phyloP scores from a whole-genome alignment of 2,329 filamentous ascomycete genomes.

The Penicillium paneum region DNA sequence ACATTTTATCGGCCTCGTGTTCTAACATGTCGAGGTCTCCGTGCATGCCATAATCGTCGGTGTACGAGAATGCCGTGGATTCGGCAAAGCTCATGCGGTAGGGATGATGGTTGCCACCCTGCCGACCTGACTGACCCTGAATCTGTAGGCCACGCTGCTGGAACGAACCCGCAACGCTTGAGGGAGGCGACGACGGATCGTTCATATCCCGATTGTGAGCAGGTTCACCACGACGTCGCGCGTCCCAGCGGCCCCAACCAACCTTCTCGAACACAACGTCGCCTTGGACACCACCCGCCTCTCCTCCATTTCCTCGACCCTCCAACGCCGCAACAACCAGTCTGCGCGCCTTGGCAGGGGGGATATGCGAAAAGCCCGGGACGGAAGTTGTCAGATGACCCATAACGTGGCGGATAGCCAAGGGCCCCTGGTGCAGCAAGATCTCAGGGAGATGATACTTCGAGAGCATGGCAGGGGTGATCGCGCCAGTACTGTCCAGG shows the following conservation, averaged over 20 bases:
- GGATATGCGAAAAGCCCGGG: slow-evolving; percentile 85
- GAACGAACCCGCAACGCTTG: slow-evolving; percentile 49
- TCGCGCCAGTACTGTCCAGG: slow-evolving; percentile 72
- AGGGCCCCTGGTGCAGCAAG: slow-evolving; percentile 79
- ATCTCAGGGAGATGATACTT: slow-evolving; percentile 89
- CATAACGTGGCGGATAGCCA: slow-evolving; percentile 94
- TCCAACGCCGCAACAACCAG: slow-evolving; percentile 91
- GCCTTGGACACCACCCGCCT: slow-evolving; percentile 53
- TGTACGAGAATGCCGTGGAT: slow-evolving; percentile 72
- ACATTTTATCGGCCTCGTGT: slow-evolving; percentile 94
- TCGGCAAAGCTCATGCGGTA: slow-evolving; percentile 64
- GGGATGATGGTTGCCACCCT: slow-evolving; percentile 38
- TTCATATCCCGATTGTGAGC: slow-evolving; percentile 29
- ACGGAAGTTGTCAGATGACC: slow-evolving; percentile 90
- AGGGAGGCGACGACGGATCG: slow-evolving; percentile 52
- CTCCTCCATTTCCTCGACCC: slow-evolving; percentile 61
- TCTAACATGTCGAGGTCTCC: slow-evolving; percentile 67
- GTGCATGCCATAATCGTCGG: slow-evolving; percentile 60
- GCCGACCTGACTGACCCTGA: slow-evolving; percentile 38
- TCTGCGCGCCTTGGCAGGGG: slow-evolving; percentile 83
- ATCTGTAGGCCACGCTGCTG: slow-evolving; percentile 49
- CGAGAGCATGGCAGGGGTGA: slow-evolving; percentile 80
- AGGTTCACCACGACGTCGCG: slow-evolving; percentile 66
- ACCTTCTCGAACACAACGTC: slow-evolving; percentile 79
- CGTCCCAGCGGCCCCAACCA: slow-evolving; percentile 96